Conservation (phyloP, 495 filamentous ascomycete genomes). For the Parachaetomium inaequale region DNA sequence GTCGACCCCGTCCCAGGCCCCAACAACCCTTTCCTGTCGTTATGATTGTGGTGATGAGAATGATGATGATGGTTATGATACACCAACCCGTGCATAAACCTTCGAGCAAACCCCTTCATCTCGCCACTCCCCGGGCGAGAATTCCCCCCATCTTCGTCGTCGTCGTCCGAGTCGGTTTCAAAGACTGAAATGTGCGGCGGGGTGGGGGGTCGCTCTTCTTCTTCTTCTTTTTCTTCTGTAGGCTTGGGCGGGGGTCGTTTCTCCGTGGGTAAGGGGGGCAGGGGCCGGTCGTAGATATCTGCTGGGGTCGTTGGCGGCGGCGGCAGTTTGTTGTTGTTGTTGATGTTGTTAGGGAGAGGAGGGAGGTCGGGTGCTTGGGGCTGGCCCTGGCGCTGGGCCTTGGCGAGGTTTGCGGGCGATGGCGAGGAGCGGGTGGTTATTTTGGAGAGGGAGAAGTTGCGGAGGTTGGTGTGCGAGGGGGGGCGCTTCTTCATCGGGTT, state of each 20-base stretch:
- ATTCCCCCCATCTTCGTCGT: background rate
- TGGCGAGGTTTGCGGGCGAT: conserved; percentile 17
- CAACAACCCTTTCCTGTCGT: background rate
- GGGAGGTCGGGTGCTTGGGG: background rate
- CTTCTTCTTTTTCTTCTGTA: no score
- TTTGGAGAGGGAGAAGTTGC: conserved; percentile 21
- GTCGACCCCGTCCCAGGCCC: no score
- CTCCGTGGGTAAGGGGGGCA: conserved; percentile 15
- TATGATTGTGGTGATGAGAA: background rate
- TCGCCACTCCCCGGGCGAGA: conserved; percentile 1
- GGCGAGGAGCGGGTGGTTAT: conserved; percentile 20
- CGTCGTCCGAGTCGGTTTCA: conserved; percentile 27
- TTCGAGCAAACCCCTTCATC: conserved; percentile 16
- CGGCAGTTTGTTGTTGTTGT: no score
- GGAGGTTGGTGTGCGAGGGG: conserved; percentile 20
- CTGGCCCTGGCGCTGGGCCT: conserved; percentile 9
- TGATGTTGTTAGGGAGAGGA: conserved; percentile 5
- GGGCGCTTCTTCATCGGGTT: conserved; percentile 5
- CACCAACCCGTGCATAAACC: conserved; percentile 22
- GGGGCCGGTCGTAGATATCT: conserved; percentile 9
- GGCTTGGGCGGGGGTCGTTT: background rate
- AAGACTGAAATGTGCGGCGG: conserved; percentile 26
- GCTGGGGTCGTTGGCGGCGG: background rate
- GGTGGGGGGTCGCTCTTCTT: no score
- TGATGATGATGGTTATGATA: background rate